Evolutionary conservation across 1,284 basidiomycete species (phyloP), one percentile per base, ranked within the genome.

Genomic region (Gymnopus androsaceus): DNA sequence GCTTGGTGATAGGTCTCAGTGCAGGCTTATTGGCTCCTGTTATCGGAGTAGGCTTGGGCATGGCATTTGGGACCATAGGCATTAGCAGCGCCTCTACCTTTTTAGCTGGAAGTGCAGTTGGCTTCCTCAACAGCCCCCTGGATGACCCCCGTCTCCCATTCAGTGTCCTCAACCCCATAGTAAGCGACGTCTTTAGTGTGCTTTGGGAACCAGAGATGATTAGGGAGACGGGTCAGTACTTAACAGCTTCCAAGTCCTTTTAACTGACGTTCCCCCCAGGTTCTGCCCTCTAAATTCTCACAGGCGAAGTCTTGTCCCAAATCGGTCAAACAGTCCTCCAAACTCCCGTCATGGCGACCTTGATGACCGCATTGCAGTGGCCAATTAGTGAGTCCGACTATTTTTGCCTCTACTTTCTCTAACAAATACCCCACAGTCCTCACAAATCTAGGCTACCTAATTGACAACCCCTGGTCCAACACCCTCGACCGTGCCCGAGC

Each of bases 151-250:
- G 95, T 27, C 72, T 98, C 28, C 95, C 95, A 0, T 98, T 96
- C 75, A 95, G 92, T 56, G 92, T 95, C 2, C 75, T 98, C 33
- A 95, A 97, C 67, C 92, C 94, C 0, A 83, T 95, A n/a, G 87
- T 96, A 28, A 95, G 95, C 7, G 95, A 98, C 69, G 94, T 96
- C 0, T 94, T 94, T 71, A 94, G 94, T 59, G 85, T 95, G 0
- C 78, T 94, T 1, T 98, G 95, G 95, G 95, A 98, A 67, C 95
- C 95, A 1, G 94, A 97, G 69, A 98, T 97, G 93, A 95, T 98
- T 72, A 83, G 80, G 58, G 95, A 97, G 72, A 95, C 94, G 14
- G 95, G 95, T n/a, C n/a, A n/a, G n/a, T n/a, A n/a, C n/a, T n/a
- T n/a, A n/a, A n/a, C n/a, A n/a, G n/a, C n/a, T n/a, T n/a, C n/a